Base-by-base conservation (phyloP, 176 grass and related monocot genomes). In the Musa beccarii region DNA sequence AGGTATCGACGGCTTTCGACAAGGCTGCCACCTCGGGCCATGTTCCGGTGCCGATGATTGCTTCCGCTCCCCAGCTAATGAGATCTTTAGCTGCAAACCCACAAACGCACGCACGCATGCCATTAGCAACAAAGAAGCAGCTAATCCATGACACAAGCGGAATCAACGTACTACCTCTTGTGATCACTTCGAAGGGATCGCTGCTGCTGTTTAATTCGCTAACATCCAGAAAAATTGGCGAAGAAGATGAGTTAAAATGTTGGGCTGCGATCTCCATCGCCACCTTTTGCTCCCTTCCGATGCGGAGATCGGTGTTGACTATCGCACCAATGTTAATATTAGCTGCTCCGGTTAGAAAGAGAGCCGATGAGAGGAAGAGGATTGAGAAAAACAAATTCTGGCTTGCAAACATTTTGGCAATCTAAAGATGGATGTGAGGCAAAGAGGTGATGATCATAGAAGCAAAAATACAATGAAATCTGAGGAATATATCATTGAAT, bases 31-130 rank as follows among this genome's bases (percentile, higher is more conserved):
- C 56, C 25, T 85, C 78, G 16, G 69, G 73, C 51, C 73, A 77
- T 66, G 79, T 63, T 43, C 73, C 84, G 7, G 67, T 66, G 49
- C 76, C 54, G 19, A 85, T 73, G 52, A 85, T 77, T 52, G 43
- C 66, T 28, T 78, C 69, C 16, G 72, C 79, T 65, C 84, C 78
- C 84, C 78, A 72, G 17, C n/a, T 22, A n/a, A 77, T 72, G 54
- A 85, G 66, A 21, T 78, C 72, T 68, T 78, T 64, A 24, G 79
- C 84, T 86, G 54, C 84, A 77, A 43, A 5, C 1, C 3, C 24
- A 17, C 65, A 34, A 29, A 29, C 13, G 66, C 34, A 43, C 4
- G 34, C 34, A 29, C 4, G 66, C 34, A 43, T 43, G 34, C 34
- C 34, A 43, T 43, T 43, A 43, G 2, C 11, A 29, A 28, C 11